These are phyloP conservation scores for Cladosporium sp. DNA, from an alignment of 2,329 filamentous ascomycete species.

Conservation along the genomic window DNA sequence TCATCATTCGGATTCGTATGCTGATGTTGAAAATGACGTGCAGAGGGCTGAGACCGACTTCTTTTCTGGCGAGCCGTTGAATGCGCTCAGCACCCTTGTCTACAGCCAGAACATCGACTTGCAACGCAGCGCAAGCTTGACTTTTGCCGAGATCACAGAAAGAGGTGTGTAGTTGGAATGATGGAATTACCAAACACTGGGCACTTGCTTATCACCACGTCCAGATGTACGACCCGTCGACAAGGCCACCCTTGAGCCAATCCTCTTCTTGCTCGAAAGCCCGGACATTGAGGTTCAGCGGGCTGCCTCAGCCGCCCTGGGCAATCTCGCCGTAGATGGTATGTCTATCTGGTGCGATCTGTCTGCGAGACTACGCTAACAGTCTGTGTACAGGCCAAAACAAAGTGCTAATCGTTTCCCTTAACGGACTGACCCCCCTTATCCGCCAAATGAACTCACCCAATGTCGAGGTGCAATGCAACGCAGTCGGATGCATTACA, in stretches of 20 bases:
- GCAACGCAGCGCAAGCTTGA: conserved; percentile 93
- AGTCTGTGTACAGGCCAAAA: conserved; percentile 79
- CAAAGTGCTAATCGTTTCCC: conserved; percentile 91
- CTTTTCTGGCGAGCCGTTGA: conserved; percentile 92
- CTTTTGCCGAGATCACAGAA: conserved; percentile 98
- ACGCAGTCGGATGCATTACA: conserved; percentile 97
- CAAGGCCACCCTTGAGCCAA: conserved; percentile 89
- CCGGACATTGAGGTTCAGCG: conserved; percentile 95
- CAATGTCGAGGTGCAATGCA: conserved; percentile 98
- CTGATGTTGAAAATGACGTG: conserved; percentile 10
- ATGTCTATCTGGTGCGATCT: conserved; percentile 42
- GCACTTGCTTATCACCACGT: conserved; percentile 13
- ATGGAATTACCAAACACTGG: not conserved
- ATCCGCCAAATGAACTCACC: conserved; percentile 98
- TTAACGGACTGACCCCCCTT: conserved; percentile 83
- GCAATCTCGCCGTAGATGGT: conserved; percentile 98
- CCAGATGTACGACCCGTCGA: conserved; percentile 95
- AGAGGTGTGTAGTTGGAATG: conserved; percentile 61
- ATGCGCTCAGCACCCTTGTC: conserved; percentile 89
- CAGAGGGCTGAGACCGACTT: conserved; percentile 97
- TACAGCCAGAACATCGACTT: conserved; percentile 99
- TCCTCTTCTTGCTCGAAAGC: conserved; percentile 90
- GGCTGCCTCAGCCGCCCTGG: conserved; percentile 90
- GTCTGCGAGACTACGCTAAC: conserved; percentile 38
- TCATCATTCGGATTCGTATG: not conserved